These are phyloP conservation scores for Arabidopsis hybrid DNA, from an alignment of 441 rosid genomes.

Conservation along the genomic window DNA sequence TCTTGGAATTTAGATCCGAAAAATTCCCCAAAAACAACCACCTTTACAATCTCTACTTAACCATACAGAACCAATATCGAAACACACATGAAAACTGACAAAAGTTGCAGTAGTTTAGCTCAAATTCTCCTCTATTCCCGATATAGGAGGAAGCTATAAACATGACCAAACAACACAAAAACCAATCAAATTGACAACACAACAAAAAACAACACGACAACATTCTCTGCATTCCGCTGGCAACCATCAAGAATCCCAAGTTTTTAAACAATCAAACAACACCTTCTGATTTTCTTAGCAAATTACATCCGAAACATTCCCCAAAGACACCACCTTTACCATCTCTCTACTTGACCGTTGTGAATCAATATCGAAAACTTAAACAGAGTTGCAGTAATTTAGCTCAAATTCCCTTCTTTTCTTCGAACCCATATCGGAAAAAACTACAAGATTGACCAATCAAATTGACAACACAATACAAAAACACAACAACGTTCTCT, in stretches of 20 bases:
- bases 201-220: too few species aligned
- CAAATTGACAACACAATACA: too few species aligned
- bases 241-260: too few species aligned
- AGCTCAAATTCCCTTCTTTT: neutral
- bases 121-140: neutral
- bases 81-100: conserved; percentile 23
- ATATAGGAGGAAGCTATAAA: neutral
- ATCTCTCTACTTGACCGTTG: neutral
- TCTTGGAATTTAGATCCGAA: conserved; percentile 32
- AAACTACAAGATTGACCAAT: neutral
- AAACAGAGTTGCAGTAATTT: neutral
- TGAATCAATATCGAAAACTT: neutral
- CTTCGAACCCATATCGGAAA: neutral
- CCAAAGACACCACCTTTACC: neutral
- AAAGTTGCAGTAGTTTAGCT: conserved; percentile 19
- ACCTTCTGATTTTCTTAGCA: too few species aligned
- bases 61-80: neutral
- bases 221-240: too few species aligned
- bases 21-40: conserved; percentile 49
- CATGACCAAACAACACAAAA: neutral
- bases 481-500: too few species aligned
- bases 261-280: too few species aligned
- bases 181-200: neutral
- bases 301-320: neutral
- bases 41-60: conserved; percentile 50